phyloP scores from a whole-genome alignment of 2,329 filamentous ascomycete species.

The Diaporthe australafricana region DNA sequence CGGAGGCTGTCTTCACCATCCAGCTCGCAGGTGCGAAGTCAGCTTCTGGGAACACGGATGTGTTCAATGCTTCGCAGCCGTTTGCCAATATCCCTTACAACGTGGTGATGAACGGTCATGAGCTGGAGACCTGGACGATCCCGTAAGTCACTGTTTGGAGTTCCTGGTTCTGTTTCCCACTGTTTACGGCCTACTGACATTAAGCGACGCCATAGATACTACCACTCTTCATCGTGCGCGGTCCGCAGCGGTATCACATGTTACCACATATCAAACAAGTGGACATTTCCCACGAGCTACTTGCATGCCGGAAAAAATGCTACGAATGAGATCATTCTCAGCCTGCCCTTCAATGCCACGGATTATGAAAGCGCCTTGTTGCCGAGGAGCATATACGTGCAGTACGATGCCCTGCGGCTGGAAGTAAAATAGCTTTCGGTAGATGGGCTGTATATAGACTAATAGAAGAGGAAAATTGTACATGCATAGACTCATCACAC shows the following conservation, averaged over 20 bases:
- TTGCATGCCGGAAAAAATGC: conserved; percentile 58
- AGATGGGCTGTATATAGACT: background rate
- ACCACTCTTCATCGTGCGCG: conserved; percentile 70
- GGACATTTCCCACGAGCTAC: conserved; percentile 62
- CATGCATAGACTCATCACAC: background rate
- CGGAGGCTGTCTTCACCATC: conserved; percentile 68
- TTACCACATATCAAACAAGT: conserved; percentile 71
- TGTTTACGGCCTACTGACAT: background rate
- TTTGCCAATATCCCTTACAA: conserved; percentile 65
- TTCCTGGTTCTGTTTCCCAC: too few species aligned
- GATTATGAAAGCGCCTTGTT: conserved; percentile 69
- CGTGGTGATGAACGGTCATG: conserved; percentile 53
- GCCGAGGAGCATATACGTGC: conserved; percentile 67
- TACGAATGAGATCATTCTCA: conserved; percentile 65
- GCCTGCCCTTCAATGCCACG: conserved; percentile 69
- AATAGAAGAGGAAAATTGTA: background rate
- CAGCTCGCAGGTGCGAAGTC: conserved; percentile 74
- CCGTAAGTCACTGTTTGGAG: conserved; percentile 51
- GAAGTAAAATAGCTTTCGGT: conserved; percentile 57
- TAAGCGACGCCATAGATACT: conserved; percentile 50
- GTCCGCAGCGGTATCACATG: conserved; percentile 70
- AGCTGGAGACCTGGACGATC: conserved; percentile 65
- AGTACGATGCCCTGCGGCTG: conserved; percentile 73
- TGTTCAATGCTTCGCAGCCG: conserved; percentile 64
- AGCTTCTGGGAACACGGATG: conserved; percentile 70